A percentile compares a stretch with the other conserved stretches of the same genome.
Evolutionary conservation across 768 basidiomycete genomes (phyloP).

Genomic region (Gautieria morchelliformis): DNA sequence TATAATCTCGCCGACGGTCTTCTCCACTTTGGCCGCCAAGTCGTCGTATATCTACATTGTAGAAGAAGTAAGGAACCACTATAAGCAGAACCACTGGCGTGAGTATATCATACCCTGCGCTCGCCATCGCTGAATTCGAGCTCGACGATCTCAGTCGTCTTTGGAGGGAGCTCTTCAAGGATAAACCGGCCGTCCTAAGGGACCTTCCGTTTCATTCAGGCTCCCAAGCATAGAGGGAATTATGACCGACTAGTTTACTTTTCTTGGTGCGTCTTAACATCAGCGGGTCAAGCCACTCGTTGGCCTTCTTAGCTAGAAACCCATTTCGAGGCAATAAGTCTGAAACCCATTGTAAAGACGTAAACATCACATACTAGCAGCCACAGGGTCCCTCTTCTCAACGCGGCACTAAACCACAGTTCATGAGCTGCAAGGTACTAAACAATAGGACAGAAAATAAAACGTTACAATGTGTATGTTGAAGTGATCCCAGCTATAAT

Average conservation of each 20-base stretch:
- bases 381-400: constrained; percentile 45
- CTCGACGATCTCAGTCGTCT: constrained; percentile 47
- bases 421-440: neutral
- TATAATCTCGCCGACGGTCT: neutral
- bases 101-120: constrained; percentile 35
- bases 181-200: constrained; percentile 55
- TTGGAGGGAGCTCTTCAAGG: constrained; percentile 45
- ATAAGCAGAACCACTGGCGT: neutral
- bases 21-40: neutral
- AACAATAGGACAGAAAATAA: neutral
- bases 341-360: neutral
- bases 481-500: constrained; percentile 46
- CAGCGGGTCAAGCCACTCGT: constrained; percentile 55
- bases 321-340: neutral
- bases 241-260: constrained; percentile 26
- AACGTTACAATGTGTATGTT: constrained; percentile 42
- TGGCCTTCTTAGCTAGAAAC: constrained; percentile 42
- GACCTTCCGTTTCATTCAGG: neutral
- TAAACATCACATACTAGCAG: constrained; percentile 37
- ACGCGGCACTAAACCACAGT: constrained; percentile 32
- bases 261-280: constrained; percentile 67
- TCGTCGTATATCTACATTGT: constrained; percentile 6
- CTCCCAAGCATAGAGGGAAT: neutral
- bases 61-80: neutral
- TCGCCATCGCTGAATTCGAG: constrained; percentile 61